Evolutionary conservation across 1,284 basidiomycete species (phyloP), one percentile per base, ranked within the genome.

Genomic region (Heterobasidion annosum): DNA sequence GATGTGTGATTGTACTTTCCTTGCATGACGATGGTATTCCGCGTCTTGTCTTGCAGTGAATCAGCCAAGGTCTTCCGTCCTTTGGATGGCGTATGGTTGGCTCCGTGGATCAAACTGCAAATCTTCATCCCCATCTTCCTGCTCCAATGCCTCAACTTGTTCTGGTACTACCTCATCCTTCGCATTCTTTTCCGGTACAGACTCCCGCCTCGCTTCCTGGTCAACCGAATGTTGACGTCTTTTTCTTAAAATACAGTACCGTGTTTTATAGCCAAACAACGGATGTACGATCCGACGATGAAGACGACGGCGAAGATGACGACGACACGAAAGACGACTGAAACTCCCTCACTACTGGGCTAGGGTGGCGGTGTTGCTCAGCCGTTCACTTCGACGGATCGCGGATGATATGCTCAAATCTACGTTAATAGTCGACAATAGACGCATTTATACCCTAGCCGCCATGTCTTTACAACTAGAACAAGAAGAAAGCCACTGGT

Each of bases 101-200:
- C 69, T 7, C 68, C 72, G 64, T 95, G 91, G 91, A 86, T 94
- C 81, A 81, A 76, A 64, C 87, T 84, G 64, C 90, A 93, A 64
- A 82, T 95, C 51, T 91, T 94, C 63, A 61, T 68, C 0, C 88
- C 93, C 0, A 74, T 97, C 56, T 62, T 84, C 10, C 69, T 91
- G 0, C 75, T 98, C 12, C 92, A 93, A 67, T 63, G 82, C 57
- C 77, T 98, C 63, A 96, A 97, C 66, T 60, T 95, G 18, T 96
- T 96, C 73, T 96, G 93, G 93, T 94, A 91, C 67, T 83, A 77
- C 68, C 73, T 92, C 48, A 92, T 95, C 64, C 70, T 81, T 67
- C 82, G 90, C 53, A 86, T 96, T 56, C 65, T 77, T 13, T 64
- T 68, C 51, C 71, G 79, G 81, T 83, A 60, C 51, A 75, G 65